These are phyloP conservation scores for Salix caprea DNA, from an alignment of 345 rosid species.

Conservation along the genomic window DNA sequence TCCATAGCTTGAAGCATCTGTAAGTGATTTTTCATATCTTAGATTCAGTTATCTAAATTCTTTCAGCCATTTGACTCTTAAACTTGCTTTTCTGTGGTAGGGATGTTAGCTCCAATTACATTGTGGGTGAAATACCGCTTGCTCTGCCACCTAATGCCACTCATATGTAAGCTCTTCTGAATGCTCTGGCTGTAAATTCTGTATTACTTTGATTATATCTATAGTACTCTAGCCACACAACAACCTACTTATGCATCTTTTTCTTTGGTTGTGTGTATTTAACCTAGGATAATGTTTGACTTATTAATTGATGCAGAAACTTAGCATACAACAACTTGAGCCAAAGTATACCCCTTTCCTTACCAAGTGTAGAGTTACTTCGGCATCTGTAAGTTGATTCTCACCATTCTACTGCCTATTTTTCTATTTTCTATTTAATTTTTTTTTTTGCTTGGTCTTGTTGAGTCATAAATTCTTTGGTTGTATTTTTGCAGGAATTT, in stretches of 20 bases:
- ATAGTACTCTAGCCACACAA: not conserved
- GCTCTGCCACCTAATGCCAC: slow-evolving; percentile 74
- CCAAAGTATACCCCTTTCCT: slow-evolving; percentile 60
- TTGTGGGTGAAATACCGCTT: slow-evolving; percentile 69
- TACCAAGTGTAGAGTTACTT: slow-evolving; percentile 52
- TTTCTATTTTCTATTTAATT: not conserved
- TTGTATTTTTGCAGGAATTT: slow-evolving; percentile 56
- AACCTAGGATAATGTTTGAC: not conserved
- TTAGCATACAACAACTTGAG: slow-evolving; percentile 67
- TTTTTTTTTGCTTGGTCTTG: not conserved
- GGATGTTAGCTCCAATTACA: slow-evolving; percentile 69
- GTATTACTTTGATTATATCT: not conserved
- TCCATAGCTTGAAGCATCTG: slow-evolving; percentile 66
- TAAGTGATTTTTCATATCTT: slow-evolving; percentile 31
- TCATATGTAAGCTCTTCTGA: slow-evolving; percentile 53
- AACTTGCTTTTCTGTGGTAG: slow-evolving; percentile 33
- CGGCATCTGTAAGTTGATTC: slow-evolving; percentile 55
- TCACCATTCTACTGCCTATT: not conserved
- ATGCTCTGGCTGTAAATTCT: not conserved
- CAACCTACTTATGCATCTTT: not conserved
- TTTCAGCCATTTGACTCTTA: not conserved
- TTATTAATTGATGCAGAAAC: slow-evolving; percentile 43
- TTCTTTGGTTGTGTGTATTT: not conserved
- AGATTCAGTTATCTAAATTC: slow-evolving; percentile 3
- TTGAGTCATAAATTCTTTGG: not conserved